Evolutionary conservation across 2,329 filamentous ascomycete species (phyloP).

Genomic region (Clonostachys sp.): DNA sequence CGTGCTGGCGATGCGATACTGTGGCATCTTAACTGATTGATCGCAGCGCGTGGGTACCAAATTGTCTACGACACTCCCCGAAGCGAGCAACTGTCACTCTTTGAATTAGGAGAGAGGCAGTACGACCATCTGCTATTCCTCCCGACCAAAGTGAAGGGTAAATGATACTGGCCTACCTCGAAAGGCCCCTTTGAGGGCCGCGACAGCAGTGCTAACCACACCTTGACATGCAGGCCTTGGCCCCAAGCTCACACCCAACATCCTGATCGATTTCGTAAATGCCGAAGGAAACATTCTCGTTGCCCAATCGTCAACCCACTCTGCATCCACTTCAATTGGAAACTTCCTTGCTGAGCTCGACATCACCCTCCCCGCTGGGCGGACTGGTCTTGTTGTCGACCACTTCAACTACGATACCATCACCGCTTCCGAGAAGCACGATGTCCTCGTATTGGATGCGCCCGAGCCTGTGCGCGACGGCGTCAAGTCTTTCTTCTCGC

Average conservation of each 20-base stretch:
- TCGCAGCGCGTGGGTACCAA: conserved; percentile 73
- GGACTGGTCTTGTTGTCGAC: conserved; percentile 81
- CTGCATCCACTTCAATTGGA: conserved; percentile 68
- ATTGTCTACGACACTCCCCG: conserved; percentile 81
- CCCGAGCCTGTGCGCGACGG: conserved; percentile 62
- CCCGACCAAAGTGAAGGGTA: conserved; percentile 86
- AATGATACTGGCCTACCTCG: conserved; percentile 4
- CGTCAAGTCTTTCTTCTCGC: conserved; percentile 71
- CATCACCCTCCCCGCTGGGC: conserved; percentile 80
- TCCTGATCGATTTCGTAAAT: conserved; percentile 88
- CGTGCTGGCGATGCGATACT: neutral
- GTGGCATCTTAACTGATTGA: conserved; percentile 10
- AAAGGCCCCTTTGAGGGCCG: neutral
- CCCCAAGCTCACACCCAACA: conserved; percentile 78
- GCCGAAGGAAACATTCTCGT: conserved; percentile 87
- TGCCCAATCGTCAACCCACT: conserved; percentile 67
- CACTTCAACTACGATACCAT: conserved; percentile 89
- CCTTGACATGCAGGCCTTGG: conserved; percentile 63
- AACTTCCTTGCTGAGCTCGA: conserved; percentile 84
- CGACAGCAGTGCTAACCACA: conserved; percentile 1
- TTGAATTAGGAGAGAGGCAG: conserved; percentile 78
- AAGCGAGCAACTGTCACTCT: conserved; percentile 70
- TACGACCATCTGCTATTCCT: conserved; percentile 92
- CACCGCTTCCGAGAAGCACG: conserved; percentile 77
- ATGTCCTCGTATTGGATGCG: conserved; percentile 75